These are phyloP conservation scores for Cladophialophora psammophila DNA, from an alignment of 2,329 filamentous ascomycete genomes.

Conservation along the genomic window DNA sequence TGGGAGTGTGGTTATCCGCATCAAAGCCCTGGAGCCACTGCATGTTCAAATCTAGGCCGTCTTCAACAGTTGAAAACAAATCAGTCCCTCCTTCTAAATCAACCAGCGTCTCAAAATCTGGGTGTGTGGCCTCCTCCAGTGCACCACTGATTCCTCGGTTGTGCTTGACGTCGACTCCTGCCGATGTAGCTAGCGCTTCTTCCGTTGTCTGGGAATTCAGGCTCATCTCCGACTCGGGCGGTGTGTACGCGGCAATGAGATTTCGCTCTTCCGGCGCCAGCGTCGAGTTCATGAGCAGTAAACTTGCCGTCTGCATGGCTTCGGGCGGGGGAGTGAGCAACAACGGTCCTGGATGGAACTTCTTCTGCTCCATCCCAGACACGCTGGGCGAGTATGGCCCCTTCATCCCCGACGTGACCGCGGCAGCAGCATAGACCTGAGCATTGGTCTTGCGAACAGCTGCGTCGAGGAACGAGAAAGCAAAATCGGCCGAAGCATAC, in stretches of 20 bases:
- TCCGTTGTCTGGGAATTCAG: conserved; percentile 30
- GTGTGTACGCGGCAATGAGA: conserved; percentile 35
- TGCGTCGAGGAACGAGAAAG: conserved; percentile 92
- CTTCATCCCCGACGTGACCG: conserved; percentile 1
- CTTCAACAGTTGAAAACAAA: conserved; percentile 27
- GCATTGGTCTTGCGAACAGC: conserved; percentile 81
- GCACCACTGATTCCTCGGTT: background rate
- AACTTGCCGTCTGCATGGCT: conserved; percentile 34
- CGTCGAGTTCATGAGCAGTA: conserved; percentile 33
- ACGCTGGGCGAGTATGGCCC: background rate
- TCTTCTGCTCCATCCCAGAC: conserved; percentile 16
- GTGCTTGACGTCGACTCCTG: conserved; percentile 21
- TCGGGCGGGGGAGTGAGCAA: conserved; percentile 41
- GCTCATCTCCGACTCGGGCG: conserved; percentile 30
- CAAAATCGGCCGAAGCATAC: conserved; percentile 93
- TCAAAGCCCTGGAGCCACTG: conserved; percentile 38
- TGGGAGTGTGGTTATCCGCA: conserved; percentile 22
- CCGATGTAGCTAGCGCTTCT: conserved; percentile 28
- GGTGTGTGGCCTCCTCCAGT: conserved; percentile 44
- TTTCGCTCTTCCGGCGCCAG: conserved; percentile 33
- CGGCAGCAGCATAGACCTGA: conserved; percentile 15
- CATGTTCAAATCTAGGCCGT: conserved; percentile 35
- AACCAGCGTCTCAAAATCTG: conserved; percentile 56
- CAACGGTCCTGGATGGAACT: conserved; percentile 14
- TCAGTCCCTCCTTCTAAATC: conserved; percentile 52